Base-by-base conservation (phyloP, 2,329 filamentous ascomycete genomes). In the Tolypocladium pustulatum region DNA sequence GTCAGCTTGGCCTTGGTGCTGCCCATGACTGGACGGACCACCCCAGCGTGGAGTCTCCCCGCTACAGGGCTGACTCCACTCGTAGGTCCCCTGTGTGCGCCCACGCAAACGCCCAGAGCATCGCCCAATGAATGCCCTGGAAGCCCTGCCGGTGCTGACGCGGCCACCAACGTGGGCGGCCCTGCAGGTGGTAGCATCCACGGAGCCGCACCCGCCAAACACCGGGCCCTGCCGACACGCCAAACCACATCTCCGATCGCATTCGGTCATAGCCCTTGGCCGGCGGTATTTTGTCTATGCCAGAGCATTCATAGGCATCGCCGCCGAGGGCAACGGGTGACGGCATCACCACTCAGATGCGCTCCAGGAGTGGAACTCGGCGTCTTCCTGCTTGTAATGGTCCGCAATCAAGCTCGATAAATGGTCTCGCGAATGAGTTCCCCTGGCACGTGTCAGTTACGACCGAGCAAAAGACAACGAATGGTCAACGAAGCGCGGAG, bases 331-430 rank as follows among this genome's bases (percentile, higher is more conserved):
- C 20, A 17, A 30, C 30, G 4, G 49, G 10, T 5, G 30, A 30
- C 27, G 12, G 53, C 57, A 54, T 64, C 62, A 63, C 61, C 61
- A 60, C 27, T 70, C 67, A 53, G 66, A 66, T 59, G 70, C 74
- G 56, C 69, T 74, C 68, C 73, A 76, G 12, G 79, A 69, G 61
- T 83, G 77, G 61, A 85, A 82, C 65, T 85, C 84, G 58, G 88
- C 82, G 65, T 91, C 88, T 67, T 90, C 87, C 32, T 80, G 76
- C 63, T 88, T 86, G 71, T 91, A 91, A 69, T 91, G 88, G 67
- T 91, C 88, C 49, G 82, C 82, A 49, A 91, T 85, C 60, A 91
- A 84, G 61, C 83, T 80, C 59, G 88, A 88, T n/a, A 91, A 74
- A 68, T 89, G 88, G 58, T 87, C 86, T 59, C 84, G 84, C 22